Evolutionary conservation across 2,329 filamentous ascomycete genomes (phyloP).

Genomic region (Phyllosticta citrichinensis): DNA sequence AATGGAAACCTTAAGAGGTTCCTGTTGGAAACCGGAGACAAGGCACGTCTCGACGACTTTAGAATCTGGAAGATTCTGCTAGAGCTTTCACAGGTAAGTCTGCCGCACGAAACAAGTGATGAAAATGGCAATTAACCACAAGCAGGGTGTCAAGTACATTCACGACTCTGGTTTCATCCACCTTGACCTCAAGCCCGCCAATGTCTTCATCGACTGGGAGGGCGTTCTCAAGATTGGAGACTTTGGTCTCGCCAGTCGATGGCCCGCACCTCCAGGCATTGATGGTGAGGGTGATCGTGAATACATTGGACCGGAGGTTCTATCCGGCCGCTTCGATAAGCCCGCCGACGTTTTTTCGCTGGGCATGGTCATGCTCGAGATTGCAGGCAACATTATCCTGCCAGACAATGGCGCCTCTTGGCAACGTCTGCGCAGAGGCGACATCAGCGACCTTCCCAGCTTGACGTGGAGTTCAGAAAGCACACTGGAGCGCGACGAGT

Average conservation of each 20-base stretch:
- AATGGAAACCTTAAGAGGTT: conserved; percentile 86
- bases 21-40: conserved; percentile 68
- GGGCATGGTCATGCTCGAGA: conserved; percentile 89
- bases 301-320: conserved; percentile 90
- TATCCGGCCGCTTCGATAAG: conserved; percentile 78
- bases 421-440: conserved; percentile 80
- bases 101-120: not conserved
- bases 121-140: conserved; percentile 17
- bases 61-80: conserved; percentile 96
- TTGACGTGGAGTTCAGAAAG: conserved; percentile 71
- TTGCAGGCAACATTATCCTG: conserved; percentile 84
- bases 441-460: conserved; percentile 79
- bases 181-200: conserved; percentile 76
- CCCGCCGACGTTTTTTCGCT: conserved; percentile 90
- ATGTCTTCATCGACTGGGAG: conserved; percentile 71
- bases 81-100: conserved; percentile 68
- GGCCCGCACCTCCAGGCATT: conserved; percentile 65
- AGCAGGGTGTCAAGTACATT: conserved; percentile 76
- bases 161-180: conserved; percentile 82
- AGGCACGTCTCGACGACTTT: conserved; percentile 88
- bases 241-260: conserved; percentile 70
- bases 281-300: conserved; percentile 92
- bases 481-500: conserved; percentile 62
- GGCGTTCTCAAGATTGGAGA: conserved; percentile 77
- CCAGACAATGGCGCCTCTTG: conserved; percentile 88